phyloP scores from a whole-genome alignment of 768 basidiomycete genomes.

The Leccinum longicurvipes region DNA sequence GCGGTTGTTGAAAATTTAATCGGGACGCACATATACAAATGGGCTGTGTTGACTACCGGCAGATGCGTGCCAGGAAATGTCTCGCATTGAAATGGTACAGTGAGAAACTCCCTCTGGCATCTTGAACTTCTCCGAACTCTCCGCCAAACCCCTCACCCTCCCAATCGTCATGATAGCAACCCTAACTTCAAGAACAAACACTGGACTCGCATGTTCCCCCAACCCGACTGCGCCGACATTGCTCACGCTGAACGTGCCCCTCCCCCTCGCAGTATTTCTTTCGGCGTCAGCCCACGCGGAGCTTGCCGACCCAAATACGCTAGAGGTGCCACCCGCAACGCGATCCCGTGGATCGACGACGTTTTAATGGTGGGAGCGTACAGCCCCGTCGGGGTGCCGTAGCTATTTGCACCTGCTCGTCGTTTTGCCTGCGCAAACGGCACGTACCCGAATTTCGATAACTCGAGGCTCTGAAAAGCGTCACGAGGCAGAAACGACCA shows the following conservation, averaged over 20 bases:
- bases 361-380: constrained; percentile 75
- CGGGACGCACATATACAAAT: too few species aligned
- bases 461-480: constrained; percentile 65
- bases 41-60: too few species aligned
- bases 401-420: constrained; percentile 39
- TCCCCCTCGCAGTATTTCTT: constrained; percentile 73
- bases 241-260: constrained; percentile 74
- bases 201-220: constrained; percentile 67
- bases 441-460: constrained; percentile 77
- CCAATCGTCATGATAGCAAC: constrained; percentile 84
- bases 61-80: too few species aligned
- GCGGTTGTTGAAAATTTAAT: too few species aligned
- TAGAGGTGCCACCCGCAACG: constrained; percentile 58
- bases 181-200: constrained; percentile 79
- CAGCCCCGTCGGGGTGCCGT: constrained; percentile 77
- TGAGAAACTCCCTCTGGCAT: constrained; percentile 53
- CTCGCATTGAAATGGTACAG: too few species aligned
- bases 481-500: neutral
- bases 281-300: constrained; percentile 59
- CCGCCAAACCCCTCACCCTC: constrained; percentile 77
- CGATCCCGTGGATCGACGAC: constrained; percentile 56
- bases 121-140: constrained; percentile 65
- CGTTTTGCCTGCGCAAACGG: neutral
- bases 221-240: constrained; percentile 83
- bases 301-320: constrained; percentile 62